phyloP scores from a whole-genome alignment of 345 rosid genomes.

The Moricandia arvensis region DNA sequence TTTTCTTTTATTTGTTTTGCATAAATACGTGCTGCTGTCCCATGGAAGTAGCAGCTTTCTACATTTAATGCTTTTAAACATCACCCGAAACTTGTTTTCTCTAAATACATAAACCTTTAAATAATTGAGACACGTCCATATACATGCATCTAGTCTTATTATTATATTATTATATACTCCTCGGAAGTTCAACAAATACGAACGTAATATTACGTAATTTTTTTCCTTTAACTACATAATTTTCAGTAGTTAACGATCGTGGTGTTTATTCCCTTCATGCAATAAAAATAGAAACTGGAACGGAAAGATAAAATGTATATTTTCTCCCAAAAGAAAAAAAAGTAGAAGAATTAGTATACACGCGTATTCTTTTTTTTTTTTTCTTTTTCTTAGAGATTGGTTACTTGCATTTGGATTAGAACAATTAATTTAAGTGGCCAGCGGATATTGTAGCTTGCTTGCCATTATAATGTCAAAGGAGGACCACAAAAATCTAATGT shows the following conservation, averaged over 20 bases:
- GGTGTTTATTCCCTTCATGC: neutral
- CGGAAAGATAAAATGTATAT: neutral
- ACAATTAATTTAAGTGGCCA: neutral
- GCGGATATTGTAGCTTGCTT: slow-evolving; percentile 1
- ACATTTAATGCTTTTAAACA: slow-evolving; percentile 29
- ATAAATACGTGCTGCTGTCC: slow-evolving; percentile 18
- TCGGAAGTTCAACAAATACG: neutral
- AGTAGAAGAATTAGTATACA: neutral
- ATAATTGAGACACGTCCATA: slow-evolving; percentile 2
- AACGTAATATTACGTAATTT: neutral
- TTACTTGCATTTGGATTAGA: neutral
- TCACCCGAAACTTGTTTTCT: neutral
- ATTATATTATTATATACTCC: neutral
- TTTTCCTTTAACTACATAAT: no score
- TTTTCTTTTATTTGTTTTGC: neutral
- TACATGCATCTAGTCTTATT: slow-evolving; percentile 13
- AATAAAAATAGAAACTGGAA: neutral
- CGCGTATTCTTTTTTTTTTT: neutral
- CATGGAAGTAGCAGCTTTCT: slow-evolving; percentile 24
- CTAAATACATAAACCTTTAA: neutral
- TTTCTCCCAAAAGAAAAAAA: neutral
- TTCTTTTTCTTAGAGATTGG: neutral
- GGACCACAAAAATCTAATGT: slow-evolving; percentile 24
- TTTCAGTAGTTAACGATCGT: neutral
- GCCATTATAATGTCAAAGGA: neutral